Conservation (phyloP, 768 basidiomycete genomes). For the Piloderma croceum region DNA sequence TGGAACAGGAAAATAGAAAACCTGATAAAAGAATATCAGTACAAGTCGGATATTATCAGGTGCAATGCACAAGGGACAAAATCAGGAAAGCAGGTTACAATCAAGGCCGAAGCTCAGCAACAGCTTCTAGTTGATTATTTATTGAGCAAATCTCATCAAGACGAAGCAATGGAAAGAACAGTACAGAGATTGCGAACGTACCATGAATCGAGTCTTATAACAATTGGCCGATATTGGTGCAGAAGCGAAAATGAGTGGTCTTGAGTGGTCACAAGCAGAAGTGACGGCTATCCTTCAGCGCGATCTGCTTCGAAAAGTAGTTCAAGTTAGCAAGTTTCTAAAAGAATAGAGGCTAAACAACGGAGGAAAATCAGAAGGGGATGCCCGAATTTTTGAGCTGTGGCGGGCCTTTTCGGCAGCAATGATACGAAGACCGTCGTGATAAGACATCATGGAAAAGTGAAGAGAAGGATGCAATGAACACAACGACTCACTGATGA, state of each 20-base stretch:
- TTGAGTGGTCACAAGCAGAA: too few relatives aligned
- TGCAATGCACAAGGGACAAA: too few relatives aligned
- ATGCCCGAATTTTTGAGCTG: conserved; percentile 84
- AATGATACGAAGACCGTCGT: conserved; percentile 89
- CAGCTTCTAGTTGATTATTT: conserved; percentile 85
- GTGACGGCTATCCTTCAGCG: too few relatives aligned
- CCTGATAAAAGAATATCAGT: too few relatives aligned
- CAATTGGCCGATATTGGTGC: not conserved
- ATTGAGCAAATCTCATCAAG: conserved; percentile 42
- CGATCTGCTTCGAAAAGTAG: not conserved
- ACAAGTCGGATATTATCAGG: too few relatives aligned
- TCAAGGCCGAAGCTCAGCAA: conserved; percentile 74
- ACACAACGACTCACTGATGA: conserved; percentile 13
- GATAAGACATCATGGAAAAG: conserved; percentile 33
- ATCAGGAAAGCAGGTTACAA: too few relatives aligned
- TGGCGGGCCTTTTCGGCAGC: conserved; percentile 90
- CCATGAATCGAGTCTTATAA: not conserved
- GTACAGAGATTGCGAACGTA: not conserved
- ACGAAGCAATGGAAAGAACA: conserved; percentile 1
- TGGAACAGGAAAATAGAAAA: too few relatives aligned
- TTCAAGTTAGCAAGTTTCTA: conserved; percentile 4
- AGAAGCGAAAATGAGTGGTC: not conserved
- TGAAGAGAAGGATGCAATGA: conserved; percentile 29
- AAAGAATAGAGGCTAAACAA: not conserved
- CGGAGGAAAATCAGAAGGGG: conserved; percentile 55